These are phyloP conservation scores for Ettlia oleoabundans DNA, from an alignment of 139 green algal genomes.

Conservation along the genomic window DNA sequence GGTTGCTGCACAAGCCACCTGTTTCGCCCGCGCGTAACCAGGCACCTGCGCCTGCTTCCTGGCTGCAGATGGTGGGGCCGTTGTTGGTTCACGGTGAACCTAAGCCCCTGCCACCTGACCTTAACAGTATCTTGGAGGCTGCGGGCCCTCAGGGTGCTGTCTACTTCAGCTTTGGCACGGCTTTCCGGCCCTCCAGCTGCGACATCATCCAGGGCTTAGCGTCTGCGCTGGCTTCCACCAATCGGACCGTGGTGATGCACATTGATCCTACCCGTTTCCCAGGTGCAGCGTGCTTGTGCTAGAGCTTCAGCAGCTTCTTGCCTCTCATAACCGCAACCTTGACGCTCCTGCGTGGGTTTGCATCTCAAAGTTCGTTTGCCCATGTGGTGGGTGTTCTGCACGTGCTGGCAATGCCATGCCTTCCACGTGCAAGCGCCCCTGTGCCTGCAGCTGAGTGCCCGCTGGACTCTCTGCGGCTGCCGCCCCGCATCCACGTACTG, in stretches of 20 bases:
- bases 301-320: too few species aligned
- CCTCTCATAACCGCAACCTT: too few species aligned
- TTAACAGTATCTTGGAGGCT: background rate
- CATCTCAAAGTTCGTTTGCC: too few species aligned
- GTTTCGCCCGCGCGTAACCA: background rate
- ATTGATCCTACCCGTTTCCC: background rate
- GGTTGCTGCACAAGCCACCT: background rate
- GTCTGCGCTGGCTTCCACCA: background rate
- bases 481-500: background rate
- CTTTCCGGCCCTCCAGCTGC: background rate
- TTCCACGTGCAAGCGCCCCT: background rate
- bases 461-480: background rate
- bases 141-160: background rate
- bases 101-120: background rate
- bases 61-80: background rate
- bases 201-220: background rate
- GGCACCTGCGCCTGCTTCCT: background rate
- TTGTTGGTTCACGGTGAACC: background rate
- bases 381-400: too few species aligned
- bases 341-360: too few species aligned
- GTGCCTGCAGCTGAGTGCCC: background rate
- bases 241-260: background rate
- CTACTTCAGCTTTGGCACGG: background rate
- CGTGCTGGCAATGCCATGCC: too few species aligned
- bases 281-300: background rate